Evolutionary conservation across 306 rosid genomes (phyloP).

Genomic region (Canavalia gladiata): DNA sequence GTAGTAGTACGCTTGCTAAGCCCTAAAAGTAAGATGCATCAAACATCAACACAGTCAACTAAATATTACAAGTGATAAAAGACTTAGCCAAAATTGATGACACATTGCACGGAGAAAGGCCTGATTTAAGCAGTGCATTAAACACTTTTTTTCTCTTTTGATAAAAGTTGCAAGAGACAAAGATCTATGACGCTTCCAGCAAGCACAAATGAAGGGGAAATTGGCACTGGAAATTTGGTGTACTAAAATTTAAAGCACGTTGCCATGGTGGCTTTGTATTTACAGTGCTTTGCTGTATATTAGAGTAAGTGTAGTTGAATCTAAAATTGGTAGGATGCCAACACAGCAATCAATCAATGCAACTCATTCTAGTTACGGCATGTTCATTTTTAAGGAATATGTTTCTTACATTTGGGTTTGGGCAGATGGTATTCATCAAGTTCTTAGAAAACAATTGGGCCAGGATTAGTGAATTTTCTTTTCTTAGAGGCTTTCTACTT

Average conservation of each 20-base stretch:
- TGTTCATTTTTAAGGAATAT: not conserved
- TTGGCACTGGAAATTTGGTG: not conserved
- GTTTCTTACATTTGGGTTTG: constrained; percentile 2
- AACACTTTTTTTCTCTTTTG: not conserved
- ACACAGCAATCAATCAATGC: constrained; percentile 34
- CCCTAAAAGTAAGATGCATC: constrained; percentile 59
- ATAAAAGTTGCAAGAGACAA: constrained; percentile 9
- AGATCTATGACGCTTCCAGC: not conserved
- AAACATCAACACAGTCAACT: constrained; percentile 22
- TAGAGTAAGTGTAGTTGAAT: not conserved
- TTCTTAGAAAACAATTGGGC: not conserved
- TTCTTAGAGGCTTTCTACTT: not conserved
- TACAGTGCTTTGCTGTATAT: not conserved
- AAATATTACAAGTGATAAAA: not conserved
- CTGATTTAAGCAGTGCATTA: not conserved
- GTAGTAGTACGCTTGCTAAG: constrained; percentile 92
- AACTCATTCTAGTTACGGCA: not conserved
- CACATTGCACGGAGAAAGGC: not conserved
- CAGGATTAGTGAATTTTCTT: not conserved
- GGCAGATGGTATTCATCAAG: not conserved
- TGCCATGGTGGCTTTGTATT: not conserved
- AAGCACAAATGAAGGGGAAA: not conserved
- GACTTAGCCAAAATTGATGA: not conserved
- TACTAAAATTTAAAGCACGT: not conserved
- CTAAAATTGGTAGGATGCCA: constrained; percentile 11